Conservation (phyloP, 306 rosid species). For the Potentilla sterilis region DNA sequence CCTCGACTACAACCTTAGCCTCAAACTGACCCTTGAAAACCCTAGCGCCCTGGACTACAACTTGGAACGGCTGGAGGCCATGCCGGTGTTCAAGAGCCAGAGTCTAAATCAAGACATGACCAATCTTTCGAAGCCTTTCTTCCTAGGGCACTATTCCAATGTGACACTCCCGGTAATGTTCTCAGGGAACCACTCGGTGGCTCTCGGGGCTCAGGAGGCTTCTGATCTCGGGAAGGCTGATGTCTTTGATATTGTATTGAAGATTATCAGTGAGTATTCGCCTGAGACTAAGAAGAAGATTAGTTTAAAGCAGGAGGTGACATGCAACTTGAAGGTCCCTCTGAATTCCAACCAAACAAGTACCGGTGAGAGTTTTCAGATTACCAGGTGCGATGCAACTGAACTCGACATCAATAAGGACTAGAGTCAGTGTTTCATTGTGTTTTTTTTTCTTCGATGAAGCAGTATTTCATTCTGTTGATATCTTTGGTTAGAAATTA, state of each 20-base stretch:
- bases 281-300: background rate
- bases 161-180: background rate
- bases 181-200: background rate
- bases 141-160: background rate
- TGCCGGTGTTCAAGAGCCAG: background rate
- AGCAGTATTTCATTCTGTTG: too few relatives aligned
- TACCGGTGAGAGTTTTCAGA: background rate
- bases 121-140: background rate
- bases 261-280: background rate
- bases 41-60: background rate
- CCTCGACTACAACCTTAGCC: background rate
- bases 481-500: too few relatives aligned
- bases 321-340: conserved; percentile 8
- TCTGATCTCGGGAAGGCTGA: background rate
- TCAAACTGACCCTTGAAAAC: background rate
- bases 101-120: background rate
- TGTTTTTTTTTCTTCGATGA: too few relatives aligned
- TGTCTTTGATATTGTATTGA: background rate
- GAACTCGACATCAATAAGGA: background rate
- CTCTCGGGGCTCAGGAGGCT: background rate
- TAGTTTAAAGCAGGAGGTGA: background rate
- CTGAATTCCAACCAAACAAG: background rate
- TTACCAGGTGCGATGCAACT: background rate
- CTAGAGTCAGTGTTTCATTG: background rate
- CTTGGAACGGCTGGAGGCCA: background rate